Base-by-base conservation (phyloP, 768 basidiomycete species). In the Rubroboletus pulcherrimus region DNA sequence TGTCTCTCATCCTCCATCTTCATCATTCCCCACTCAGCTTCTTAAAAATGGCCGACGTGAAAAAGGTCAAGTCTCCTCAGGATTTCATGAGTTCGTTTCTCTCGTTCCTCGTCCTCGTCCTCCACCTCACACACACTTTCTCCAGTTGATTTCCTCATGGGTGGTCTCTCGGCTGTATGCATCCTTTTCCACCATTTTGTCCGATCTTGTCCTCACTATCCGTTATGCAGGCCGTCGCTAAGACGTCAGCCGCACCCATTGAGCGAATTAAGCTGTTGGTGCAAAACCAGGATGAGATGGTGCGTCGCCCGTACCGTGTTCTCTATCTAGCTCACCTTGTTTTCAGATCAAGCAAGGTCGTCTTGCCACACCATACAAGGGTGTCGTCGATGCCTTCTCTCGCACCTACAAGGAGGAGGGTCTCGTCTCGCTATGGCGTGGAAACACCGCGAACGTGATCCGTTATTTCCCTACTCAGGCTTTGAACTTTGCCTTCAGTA, bases 391-490 rank as follows among this genome's bases (percentile, higher is more conserved):
- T 78, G 97, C 95, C 66, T 97, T 97, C 73, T 39, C 63, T 59
- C 91, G 97, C 63, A 98, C 95, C 56, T 96, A 95, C 83, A 77
- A 75, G 63, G 96, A 98, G 15, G 97, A 99, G 82, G 97, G 97
- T 74, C 78, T 97, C 51, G 81, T 93, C 60, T 90, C 97, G 21
- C 81, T 99, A 70, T 98, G 97, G 97, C 81, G 97, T 79, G 97
- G 97, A 76, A 99, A 99, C 87, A 98, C 96, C 56, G 96, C 97
- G 84, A 99, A 99, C 79, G 97, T 99, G 78, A 97, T 99, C 80
- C 95, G 97, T 74, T 99, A 99, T 90, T 99, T 99, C 93, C 97
- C 97, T 50, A 99, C 97, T 55, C 96, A 99, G 76, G 97, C 97
- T 39, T 78, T 98, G 67, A 99, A 99, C 91, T 98, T 99, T 70